phyloP scores from a whole-genome alignment of 192 early-diverging fungal species.

The Entomortierella chlamydospora region DNA sequence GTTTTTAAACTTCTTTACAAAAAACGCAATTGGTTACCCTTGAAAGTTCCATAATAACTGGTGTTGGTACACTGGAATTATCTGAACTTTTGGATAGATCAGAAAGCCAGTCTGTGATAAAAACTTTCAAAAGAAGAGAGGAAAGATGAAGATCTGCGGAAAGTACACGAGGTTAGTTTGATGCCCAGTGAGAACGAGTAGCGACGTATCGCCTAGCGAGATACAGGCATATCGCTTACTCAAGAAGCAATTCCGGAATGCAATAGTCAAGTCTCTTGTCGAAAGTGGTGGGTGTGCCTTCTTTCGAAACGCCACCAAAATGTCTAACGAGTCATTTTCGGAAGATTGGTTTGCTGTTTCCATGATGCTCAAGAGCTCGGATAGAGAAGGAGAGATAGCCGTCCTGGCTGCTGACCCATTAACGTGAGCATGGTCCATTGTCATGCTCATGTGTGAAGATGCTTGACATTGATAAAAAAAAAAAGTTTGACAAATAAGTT shows the following conservation, averaged over 20 bases:
- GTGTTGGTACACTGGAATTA: not conserved
- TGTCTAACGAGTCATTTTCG: conserved; percentile 3
- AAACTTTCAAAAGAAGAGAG: conserved; percentile 1
- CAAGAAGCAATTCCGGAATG: conserved; percentile 19
- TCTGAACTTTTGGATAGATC: conserved; percentile 10
- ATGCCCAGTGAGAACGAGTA: no score
- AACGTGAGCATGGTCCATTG: conserved; percentile 11
- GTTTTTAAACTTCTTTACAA: not conserved
- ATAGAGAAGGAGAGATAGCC: not conserved
- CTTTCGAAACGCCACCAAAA: conserved; percentile 43
- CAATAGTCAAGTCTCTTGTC: conserved; percentile 15
- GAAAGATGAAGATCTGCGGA: conserved; percentile 10
- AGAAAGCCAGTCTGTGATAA: conserved; percentile 35
- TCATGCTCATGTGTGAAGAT: not conserved
- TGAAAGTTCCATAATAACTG: conserved; percentile 24
- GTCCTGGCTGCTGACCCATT: not conserved
- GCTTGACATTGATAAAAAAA: not conserved
- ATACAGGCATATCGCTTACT: conserved; percentile 22
- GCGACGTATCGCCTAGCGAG: no score
- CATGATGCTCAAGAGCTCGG: conserved; percentile 24
- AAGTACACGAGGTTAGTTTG: not conserved
- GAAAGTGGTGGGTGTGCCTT: conserved; percentile 2
- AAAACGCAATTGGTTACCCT: conserved; percentile 6
- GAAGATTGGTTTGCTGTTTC: not conserved
- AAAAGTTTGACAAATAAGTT: not conserved